These are phyloP conservation scores for Acanthamoeba royreba DNA, from an alignment of 208 protist species.

Conservation along the genomic window DNA sequence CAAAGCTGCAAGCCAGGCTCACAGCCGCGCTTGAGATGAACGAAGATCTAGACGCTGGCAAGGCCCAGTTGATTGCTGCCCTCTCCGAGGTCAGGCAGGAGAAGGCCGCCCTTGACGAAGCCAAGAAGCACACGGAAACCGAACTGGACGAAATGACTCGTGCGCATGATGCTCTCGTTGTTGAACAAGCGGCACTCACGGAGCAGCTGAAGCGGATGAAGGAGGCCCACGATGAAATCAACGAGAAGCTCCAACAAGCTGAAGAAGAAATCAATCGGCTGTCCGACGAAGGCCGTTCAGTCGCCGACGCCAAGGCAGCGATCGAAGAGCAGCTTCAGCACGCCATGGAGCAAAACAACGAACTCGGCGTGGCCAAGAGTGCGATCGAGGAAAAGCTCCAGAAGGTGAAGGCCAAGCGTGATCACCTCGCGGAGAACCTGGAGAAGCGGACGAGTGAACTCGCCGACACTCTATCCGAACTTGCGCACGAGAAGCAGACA, in stretches of 20 bases:
- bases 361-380: not conserved
- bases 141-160: not conserved
- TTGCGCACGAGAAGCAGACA: not conserved
- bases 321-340: not conserved
- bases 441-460: not conserved
- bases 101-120: not conserved
- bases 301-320: not conserved
- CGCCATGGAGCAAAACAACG: not conserved
- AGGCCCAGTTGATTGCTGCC: not conserved
- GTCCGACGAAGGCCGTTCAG: not conserved
- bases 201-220: not conserved
- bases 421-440: not conserved
- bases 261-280: not conserved
- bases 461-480: not conserved
- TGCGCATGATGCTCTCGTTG: not conserved
- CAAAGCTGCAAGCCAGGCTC: not conserved
- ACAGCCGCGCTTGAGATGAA: not conserved
- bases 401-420: not conserved
- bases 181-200: not conserved
- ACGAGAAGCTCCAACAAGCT: not conserved
- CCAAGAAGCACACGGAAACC: not conserved
- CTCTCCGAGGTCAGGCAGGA: not conserved
- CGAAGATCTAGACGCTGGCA: not conserved
- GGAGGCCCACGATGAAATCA: not conserved
- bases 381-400: not conserved